Evolutionary conservation across 768 basidiomycete genomes (phyloP).

Genomic region (Trametes gibbosa): DNA sequence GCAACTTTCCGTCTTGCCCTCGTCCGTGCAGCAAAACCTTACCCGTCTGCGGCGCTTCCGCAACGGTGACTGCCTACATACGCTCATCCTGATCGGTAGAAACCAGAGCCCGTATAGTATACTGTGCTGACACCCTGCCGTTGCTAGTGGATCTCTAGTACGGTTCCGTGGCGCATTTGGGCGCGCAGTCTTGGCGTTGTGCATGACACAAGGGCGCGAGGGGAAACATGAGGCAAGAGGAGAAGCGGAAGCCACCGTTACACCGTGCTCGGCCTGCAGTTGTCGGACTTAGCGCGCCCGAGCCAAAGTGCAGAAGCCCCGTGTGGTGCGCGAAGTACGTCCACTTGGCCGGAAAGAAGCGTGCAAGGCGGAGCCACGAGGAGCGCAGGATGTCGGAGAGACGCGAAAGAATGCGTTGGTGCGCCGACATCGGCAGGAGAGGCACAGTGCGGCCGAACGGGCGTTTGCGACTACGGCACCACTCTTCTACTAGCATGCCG

Average conservation of each 20-base stretch:
- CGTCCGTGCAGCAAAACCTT: background rate
- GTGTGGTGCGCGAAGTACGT: conserved; percentile 3
- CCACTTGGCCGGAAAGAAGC: conserved; percentile 5
- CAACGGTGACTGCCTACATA: no score
- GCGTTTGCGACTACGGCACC: background rate
- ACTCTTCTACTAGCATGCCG: background rate
- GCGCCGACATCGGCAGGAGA: conserved; percentile 9
- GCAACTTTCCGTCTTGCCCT: background rate
- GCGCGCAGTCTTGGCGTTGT: background rate
- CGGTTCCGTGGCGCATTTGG: background rate
- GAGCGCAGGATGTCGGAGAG: background rate
- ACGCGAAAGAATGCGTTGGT: background rate
- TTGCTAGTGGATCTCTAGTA: background rate
- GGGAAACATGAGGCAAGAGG: conserved; percentile 2
- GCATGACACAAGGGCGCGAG: conserved; percentile 4
- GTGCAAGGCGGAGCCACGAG: background rate
- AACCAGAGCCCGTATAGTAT: no score
- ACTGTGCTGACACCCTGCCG: background rate
- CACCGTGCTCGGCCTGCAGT: conserved; percentile 5
- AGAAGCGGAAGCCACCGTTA: conserved; percentile 9
- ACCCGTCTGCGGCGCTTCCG: no score
- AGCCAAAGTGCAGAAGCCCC: background rate
- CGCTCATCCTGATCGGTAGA: no score
- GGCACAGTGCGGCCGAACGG: background rate
- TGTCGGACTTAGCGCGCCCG: conserved; percentile 13